Conservation (phyloP, 768 basidiomycete genomes). For the Collybiopsis confluens region DNA sequence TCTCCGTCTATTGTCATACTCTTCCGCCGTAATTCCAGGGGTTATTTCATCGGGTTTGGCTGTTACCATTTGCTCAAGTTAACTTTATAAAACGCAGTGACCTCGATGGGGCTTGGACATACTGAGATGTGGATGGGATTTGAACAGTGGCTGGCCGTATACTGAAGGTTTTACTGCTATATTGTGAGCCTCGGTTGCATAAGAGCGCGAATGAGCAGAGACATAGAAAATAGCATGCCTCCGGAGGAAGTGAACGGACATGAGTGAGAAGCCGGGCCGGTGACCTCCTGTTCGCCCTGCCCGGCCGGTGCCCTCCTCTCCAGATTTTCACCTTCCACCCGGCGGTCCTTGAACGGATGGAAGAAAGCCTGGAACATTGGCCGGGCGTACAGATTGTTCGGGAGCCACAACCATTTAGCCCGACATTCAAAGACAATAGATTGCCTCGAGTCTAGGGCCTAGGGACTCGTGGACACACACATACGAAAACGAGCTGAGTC, state of each 20-base stretch:
- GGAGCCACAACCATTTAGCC: no score
- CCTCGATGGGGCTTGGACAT: conserved; percentile 17
- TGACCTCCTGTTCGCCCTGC: neutral
- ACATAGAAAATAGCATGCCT: neutral
- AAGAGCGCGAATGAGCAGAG: conserved; percentile 6
- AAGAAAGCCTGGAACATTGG: no score
- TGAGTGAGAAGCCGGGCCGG: neutral
- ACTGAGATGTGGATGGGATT: conserved; percentile 83
- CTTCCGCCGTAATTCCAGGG: conserved; percentile 70
- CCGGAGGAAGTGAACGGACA: neutral
- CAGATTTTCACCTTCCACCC: no score
- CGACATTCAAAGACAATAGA: no score
- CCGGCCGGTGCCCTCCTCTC: no score
- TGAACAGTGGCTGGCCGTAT: conserved; percentile 75
- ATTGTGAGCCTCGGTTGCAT: conserved; percentile 18
- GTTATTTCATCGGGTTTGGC: conserved; percentile 69
- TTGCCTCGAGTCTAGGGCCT: no score
- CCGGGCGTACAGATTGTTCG: no score
- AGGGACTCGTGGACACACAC: no score
- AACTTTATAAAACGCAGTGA: no score
- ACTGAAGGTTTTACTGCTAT: conserved; percentile 55
- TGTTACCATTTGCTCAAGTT: no score
- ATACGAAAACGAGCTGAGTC: no score
- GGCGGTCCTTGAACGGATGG: no score
- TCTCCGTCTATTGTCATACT: conserved; percentile 71